Evolutionary conservation across 306 rosid genomes (phyloP), one percentile per base, ranked within the genome.

Genomic region (Gynostemma pentaphyllum): DNA sequence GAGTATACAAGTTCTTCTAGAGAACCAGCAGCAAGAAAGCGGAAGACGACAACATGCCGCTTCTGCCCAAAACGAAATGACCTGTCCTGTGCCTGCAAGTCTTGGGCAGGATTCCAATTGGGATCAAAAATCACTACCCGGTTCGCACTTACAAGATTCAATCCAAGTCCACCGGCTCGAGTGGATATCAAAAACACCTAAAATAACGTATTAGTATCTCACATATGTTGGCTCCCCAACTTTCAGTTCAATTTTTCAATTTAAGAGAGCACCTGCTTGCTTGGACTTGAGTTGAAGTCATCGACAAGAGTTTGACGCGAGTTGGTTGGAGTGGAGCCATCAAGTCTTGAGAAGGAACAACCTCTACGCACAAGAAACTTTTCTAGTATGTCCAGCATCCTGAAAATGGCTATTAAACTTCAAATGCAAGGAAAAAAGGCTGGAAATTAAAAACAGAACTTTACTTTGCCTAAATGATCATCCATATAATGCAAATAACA

Each of bases 71-170:
- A 91, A 4, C 97, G 87, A 73, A 91, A 91, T 48, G 97, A 91
- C 79, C 97, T 80, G 76, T 91, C 97, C 62, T 91, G 96, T 28
- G 97, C 97, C 75, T 91, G 97, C 70, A 87, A 83, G 70, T 85
- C 97, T 75, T 87, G 97, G 26, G 97, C 89, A 51, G 97, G 97
- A 75, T 91, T 91, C 97, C 97, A 91, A 78, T 86, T 91, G 68
- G 96, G 97, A 79, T 91, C 97, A 62, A 91, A 91, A 73, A 87
- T 80, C 54, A 91, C 97, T 16, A 87, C 97, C 16, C 97, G 95
- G 79, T 87, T 91, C 47, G 96, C 97, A 62, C 96, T 87, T 24
- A 91, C 97, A 72, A 91, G 97, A 81, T 91, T 91, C 85, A 91
- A 71, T 56, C 96, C 97, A 72, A 91, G 96, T 45, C 97, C 96